Evolutionary conservation across 1,284 basidiomycete species (phyloP).

Genomic region (Irpex sp.): DNA sequence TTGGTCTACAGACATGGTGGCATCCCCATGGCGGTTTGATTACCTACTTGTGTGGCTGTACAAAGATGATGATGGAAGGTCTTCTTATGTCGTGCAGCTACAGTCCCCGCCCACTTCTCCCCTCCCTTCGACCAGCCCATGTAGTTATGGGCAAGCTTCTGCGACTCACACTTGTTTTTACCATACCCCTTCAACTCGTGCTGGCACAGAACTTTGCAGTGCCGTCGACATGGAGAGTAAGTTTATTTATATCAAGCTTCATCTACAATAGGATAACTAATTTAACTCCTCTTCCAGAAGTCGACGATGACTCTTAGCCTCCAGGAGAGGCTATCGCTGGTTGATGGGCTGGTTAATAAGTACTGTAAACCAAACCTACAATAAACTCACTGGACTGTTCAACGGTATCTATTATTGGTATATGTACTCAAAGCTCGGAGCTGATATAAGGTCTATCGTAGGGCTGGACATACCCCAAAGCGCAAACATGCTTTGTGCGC

Average conservation of each 20-base stretch:
- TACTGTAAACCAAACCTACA: background rate
- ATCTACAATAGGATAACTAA: background rate
- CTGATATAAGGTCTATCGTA: background rate
- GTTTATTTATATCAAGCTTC: background rate
- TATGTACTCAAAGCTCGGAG: no score
- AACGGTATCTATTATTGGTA: background rate
- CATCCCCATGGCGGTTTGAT: no score
- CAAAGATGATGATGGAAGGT: no score
- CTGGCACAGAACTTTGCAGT: background rate
- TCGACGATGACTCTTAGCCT: background rate
- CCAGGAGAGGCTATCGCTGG: background rate
- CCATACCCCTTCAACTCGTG: background rate
- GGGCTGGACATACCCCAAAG: background rate
- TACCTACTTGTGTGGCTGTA: no score
- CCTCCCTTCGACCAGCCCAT: no score
- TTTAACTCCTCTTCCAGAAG: background rate
- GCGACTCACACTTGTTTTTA: no score
- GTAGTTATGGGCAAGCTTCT: no score
- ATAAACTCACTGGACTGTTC: background rate
- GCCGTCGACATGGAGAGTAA: background rate
- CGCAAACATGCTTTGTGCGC: background rate
- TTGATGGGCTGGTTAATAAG: background rate
- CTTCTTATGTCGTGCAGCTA: no score
- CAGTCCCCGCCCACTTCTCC: no score
- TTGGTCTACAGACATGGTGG: no score